Evolutionary conservation across 2,329 filamentous ascomycete species (phyloP).

Genomic region (Colletotrichum sp.): DNA sequence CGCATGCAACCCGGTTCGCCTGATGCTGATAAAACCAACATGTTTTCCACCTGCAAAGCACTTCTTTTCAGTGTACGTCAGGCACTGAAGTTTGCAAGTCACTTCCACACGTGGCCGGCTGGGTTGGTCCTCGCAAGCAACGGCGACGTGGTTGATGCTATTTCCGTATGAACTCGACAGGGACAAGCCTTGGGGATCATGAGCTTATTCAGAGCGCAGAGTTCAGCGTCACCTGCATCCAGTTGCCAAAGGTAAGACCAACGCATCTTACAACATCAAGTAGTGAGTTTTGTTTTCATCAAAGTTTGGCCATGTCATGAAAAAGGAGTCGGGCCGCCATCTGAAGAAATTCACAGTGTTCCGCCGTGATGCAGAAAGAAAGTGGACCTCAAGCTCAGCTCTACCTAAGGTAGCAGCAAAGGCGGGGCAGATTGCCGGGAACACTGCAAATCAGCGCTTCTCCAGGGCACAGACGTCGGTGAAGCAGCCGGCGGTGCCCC

Average conservation of each 20-base stretch:
- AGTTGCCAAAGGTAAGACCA: not conserved
- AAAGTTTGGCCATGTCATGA: not conserved
- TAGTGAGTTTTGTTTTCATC: not conserved
- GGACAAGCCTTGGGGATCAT: not conserved
- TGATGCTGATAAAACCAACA: not conserved
- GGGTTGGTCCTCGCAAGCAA: not conserved
- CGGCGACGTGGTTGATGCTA: not conserved
- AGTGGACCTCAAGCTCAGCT: not conserved
- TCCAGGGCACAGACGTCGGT: not conserved
- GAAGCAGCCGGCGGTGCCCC: constrained; percentile 7
- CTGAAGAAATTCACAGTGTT: too few species aligned
- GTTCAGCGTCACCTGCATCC: not conserved
- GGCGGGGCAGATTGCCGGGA: not conserved
- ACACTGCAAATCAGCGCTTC: not conserved
- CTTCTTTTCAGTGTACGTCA: fast-evolving
- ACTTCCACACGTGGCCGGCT: not conserved
- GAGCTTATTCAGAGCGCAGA: not conserved
- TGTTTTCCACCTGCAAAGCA: not conserved
- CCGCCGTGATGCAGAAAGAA: not conserved
- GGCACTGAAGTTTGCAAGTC: not conserved
- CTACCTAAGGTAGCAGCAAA: not conserved
- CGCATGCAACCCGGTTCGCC: not conserved
- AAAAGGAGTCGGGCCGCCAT: not conserved
- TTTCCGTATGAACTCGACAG: not conserved
- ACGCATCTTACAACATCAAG: not conserved